Base-by-base conservation (phyloP, 495 filamentous ascomycete species). In the Trichocladium uniseriatum region DNA sequence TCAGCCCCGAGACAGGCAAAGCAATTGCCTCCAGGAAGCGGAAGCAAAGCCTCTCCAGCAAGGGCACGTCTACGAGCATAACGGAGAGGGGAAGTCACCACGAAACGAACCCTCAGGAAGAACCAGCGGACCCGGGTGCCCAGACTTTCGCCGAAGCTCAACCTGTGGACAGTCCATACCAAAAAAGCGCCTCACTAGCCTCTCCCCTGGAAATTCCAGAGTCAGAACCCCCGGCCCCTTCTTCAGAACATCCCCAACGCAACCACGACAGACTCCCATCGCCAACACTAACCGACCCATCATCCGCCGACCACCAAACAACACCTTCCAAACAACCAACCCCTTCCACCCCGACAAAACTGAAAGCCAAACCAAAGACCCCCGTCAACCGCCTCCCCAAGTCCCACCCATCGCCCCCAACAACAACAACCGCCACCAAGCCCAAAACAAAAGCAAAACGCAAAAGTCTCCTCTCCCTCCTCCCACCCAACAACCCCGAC, bases 391-490 rank as follows among this genome's bases (percentile, higher is more conserved):
- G 31, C 31, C 48, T 40, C 43, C 18, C 40, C 19, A 41, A 27
- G 8, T 32, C 40, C n/a, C 41, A 10, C 18, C 29, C 21, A 29
- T 44, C 39, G 16, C 24, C 31, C n/a, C 41, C 21, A 15, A 39
- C 45, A 22, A 19, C 41, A 21, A n/a, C 45, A 4, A 34, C 49
- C 29, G 34, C 49, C 27, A 29, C 47, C 3, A n/a, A 37, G 8
- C 15, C 49, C 11, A 47, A 45, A n/a, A 20, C 21, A 39, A 45
- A 5, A 32, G 5, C 7, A 27, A 48, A 37, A 34, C 6, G 24
- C 18, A 37, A 14, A 24, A 45, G 53, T 19, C 21, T 65, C 39
- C 54, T 61, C 38, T 64, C 59, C 21, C 61, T 61, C 32, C 45
- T 63, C 21, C 53, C 59, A 19, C 6, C 5, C 37, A 22, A 27